A percentile compares a stretch with the other conserved stretches of the same genome.
Conservation (phyloP, 1,284 basidiomycete species). For the Cutaneotrichosporon daszewskae region DNA sequence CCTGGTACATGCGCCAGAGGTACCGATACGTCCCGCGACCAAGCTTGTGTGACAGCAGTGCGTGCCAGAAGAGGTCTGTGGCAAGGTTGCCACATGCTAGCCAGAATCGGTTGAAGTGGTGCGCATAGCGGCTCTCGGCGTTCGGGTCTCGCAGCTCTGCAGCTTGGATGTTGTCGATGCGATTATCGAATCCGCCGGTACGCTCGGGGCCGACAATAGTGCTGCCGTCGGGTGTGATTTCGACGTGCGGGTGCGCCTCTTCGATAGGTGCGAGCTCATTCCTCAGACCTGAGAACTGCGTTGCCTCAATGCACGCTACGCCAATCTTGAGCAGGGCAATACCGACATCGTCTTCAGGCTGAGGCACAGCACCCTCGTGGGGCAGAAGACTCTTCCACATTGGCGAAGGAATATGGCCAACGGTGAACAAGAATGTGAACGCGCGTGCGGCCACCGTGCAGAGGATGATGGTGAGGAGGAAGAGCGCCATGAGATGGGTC, state of each 20-base stretch:
- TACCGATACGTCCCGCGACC: conserved; percentile 18
- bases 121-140: conserved; percentile 22
- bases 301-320: conserved; percentile 43
- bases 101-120: conserved; percentile 29
- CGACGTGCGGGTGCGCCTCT: conserved; percentile 31
- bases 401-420: conserved; percentile 43
- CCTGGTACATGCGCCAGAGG: conserved; percentile 5
- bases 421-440: conserved; percentile 41
- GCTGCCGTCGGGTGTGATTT: conserved; percentile 18
- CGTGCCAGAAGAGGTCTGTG: conserved; percentile 17
- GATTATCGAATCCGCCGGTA: conserved; percentile 34
- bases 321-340: conserved; percentile 43
- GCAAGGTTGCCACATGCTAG: conserved; percentile 15
- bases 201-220: background rate
- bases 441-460: conserved; percentile 38
- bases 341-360: conserved; percentile 41
- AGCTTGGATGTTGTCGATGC: conserved; percentile 40
- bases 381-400: conserved; percentile 35
- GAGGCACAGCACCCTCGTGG: conserved; percentile 37
- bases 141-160: conserved; percentile 27
- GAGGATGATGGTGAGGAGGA: conserved; percentile 36
- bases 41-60: conserved; percentile 26
- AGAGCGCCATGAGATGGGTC: conserved; percentile 42
- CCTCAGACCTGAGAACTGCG: conserved; percentile 38
- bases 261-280: conserved; percentile 39